These are phyloP conservation scores for Tephrocybe sp. DNA, from an alignment of 768 basidiomycete genomes.

Conservation along the genomic window DNA sequence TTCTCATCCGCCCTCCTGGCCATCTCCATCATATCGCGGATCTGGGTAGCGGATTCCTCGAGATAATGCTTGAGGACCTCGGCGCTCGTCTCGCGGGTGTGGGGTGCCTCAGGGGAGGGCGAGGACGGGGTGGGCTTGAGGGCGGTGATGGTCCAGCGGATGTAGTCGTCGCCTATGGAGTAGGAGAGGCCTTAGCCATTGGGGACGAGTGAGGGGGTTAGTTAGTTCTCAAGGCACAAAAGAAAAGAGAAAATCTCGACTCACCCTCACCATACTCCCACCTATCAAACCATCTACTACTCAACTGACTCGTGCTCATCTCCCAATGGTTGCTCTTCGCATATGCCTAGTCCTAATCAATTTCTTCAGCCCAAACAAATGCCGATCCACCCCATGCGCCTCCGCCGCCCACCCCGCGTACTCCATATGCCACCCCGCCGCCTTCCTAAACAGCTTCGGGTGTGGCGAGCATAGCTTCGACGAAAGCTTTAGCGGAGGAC, in stretches of 20 bases:
- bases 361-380: constrained; percentile 92
- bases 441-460: constrained; percentile 65
- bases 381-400: constrained; percentile 92
- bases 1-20: constrained; percentile 9
- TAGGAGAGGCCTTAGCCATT: constrained; percentile 96
- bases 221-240: constrained; percentile 1
- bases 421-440: constrained; percentile 79
- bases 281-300: constrained; percentile 79
- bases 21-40: constrained; percentile 20
- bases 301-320: constrained; percentile 89
- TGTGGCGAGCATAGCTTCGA: constrained; percentile 65
- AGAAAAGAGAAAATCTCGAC: not conserved
- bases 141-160: constrained; percentile 92
- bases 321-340: constrained; percentile 84
- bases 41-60: constrained; percentile 20
- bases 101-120: constrained; percentile 60
- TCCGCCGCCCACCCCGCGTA: constrained; percentile 93
- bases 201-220: constrained; percentile 61
- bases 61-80: constrained; percentile 60
- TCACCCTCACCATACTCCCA: constrained; percentile 73
- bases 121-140: constrained; percentile 71
- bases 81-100: too few species aligned
- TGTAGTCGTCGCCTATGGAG: constrained; percentile 78
- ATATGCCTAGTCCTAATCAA: constrained; percentile 77
- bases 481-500: constrained; percentile 84